Base-by-base conservation (phyloP, 768 basidiomycete species). In the Suillus spraguei region DNA sequence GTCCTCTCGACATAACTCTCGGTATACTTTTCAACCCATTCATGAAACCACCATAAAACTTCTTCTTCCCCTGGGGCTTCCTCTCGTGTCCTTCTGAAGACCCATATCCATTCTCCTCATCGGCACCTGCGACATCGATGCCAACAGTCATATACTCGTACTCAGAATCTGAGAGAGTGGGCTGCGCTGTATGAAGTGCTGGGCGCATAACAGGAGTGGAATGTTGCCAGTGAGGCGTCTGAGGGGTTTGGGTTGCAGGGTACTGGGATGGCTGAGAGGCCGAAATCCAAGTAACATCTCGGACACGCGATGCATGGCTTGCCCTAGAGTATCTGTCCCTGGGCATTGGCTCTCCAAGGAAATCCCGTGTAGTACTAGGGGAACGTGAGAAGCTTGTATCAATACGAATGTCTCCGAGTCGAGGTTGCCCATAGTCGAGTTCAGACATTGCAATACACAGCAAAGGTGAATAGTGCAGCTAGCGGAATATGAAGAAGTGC, bases 261-360 rank as follows among this genome's bases (percentile, higher is more conserved):
- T 61, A 47, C 17, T 75, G 73, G 28, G 73, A 67, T 28, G 55
- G 55, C 14, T 69, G 73, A 13, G 70, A 63, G 1, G 59, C 63
- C 53, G 73, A 75, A 68, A 75, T 67, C 74, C 74, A 75, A 42
- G 74, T 75, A 56, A 75, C 63, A 54, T 76, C 75, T 64, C 74
- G 70, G 38, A 64, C 35, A 20, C 74, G 75, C 10, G 65, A 52
- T 59, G 61, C 59, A 55, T 76, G 75, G 36, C 66, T 59, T 39
- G 54, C 65, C 32, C 74, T 71, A 20, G 74, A 76, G 58, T 71
- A 73, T 22, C 71, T 70, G 42, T 74, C 71, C 44, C 66, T 76
- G 33, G 66, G 59, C 16, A 60, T 10, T 1, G 72, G 59, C 5
- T 75, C 74, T 17, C 56, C 59, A 20, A 66, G 64, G 50, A 66